Conservation (phyloP, 306 rosid species). For the Ormosia emarginata region DNA sequence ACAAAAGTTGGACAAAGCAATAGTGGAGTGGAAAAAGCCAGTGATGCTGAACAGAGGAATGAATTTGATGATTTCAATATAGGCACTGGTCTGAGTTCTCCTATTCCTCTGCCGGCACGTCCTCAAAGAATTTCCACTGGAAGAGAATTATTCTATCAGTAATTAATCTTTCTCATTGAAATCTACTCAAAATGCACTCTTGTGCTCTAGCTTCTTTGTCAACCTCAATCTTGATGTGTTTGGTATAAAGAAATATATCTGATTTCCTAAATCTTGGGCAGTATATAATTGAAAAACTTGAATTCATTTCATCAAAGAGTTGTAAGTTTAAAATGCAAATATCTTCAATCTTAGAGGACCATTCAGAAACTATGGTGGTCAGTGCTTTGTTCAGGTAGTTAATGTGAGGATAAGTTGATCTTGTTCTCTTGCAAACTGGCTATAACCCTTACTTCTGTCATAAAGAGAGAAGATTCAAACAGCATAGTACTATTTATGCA, state of each 20-base stretch:
- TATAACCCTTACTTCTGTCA: neutral
- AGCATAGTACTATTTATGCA: neutral
- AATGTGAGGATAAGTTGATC: neutral
- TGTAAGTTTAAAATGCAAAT: neutral
- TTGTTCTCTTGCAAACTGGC: neutral
- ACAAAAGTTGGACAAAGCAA: conserved; percentile 22
- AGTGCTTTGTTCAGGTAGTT: neutral
- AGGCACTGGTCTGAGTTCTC: conserved; percentile 40
- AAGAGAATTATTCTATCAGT: conserved; percentile 68
- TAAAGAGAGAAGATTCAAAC: neutral
- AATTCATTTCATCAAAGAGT: conserved; percentile 6
- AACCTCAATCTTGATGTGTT: neutral
- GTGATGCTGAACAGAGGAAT: conserved; percentile 33
- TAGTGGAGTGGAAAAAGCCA: conserved; percentile 19
- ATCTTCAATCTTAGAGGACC: neutral
- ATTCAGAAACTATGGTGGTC: neutral
- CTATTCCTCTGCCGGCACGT: conserved; percentile 52
- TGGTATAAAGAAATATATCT: neutral
- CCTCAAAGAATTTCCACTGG: conserved; percentile 26
- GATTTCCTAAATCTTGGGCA: conserved; percentile 12
- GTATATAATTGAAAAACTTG: neutral
- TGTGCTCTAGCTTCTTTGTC: conserved; percentile 10
- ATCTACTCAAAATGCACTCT: neutral
- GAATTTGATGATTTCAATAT: conserved; percentile 19
- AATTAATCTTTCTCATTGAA: conserved; percentile 30